Evolutionary conservation across 768 basidiomycete genomes (phyloP).

Genomic region (Boletus rufocinnamomeus): DNA sequence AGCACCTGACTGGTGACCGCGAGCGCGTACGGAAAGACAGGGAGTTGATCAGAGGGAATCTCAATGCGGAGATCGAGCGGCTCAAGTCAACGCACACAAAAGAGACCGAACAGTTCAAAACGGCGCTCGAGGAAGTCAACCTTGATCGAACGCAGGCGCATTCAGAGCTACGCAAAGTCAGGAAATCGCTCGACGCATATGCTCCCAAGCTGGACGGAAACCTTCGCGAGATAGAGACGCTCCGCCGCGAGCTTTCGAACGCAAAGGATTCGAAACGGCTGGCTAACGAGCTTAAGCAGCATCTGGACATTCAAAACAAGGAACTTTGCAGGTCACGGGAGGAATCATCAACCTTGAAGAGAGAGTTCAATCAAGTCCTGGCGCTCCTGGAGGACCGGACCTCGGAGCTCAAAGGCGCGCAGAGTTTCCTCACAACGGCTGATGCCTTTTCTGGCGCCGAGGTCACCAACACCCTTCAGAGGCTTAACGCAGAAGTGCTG

Average conservation of each 20-base stretch:
- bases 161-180: slow-evolving; percentile 23
- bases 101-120: slow-evolving; percentile 19
- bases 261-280: slow-evolving; percentile 15
- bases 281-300: slow-evolving; percentile 18
- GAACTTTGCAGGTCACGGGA: slow-evolving; percentile 27
- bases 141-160: slow-evolving; percentile 21
- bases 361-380: slow-evolving; percentile 30
- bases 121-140: slow-evolving; percentile 30
- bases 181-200: slow-evolving; percentile 22
- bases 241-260: slow-evolving; percentile 18
- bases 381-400: slow-evolving; percentile 43
- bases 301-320: slow-evolving; percentile 21
- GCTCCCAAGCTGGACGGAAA: slow-evolving; percentile 22
- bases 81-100: slow-evolving; percentile 17
- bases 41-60: slow-evolving; percentile 17
- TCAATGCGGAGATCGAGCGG: slow-evolving; percentile 27
- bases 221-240: slow-evolving; percentile 19
- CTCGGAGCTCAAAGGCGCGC: slow-evolving; percentile 46
- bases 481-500: slow-evolving; percentile 49
- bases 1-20: slow-evolving; percentile 24
- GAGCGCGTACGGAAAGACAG: slow-evolving; percentile 29
- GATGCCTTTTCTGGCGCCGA: slow-evolving; percentile 49
- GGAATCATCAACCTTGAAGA: slow-evolving; percentile 31
- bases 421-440: slow-evolving; percentile 46
- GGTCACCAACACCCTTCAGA: slow-evolving; percentile 44